Evolutionary conservation across 805 yeast genomes (phyloP).

Genomic region (Ogataea thermomethanolica): DNA sequence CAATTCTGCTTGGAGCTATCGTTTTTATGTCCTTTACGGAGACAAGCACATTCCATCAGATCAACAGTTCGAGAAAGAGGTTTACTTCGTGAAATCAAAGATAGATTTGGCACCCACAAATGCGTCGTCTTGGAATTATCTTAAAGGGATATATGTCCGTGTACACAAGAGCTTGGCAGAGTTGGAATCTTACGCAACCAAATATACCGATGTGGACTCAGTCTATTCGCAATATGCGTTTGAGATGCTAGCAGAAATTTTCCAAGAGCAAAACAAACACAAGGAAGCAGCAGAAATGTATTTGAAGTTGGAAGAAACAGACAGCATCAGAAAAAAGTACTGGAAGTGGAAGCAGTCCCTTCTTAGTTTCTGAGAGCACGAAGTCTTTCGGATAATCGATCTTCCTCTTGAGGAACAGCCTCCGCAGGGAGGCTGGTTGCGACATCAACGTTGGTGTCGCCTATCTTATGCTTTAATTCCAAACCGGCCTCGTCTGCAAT

Average conservation of each 20-base stretch:
- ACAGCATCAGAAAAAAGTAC: constrained; percentile 31
- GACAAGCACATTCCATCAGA: constrained; percentile 10
- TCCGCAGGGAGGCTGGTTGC: constrained; percentile 36
- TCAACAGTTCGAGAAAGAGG: constrained; percentile 40
- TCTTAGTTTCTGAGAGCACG: constrained; percentile 66
- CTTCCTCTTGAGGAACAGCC: constrained; percentile 61
- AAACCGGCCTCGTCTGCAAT: constrained; percentile 98
- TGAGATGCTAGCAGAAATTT: constrained; percentile 57
- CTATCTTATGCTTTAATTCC: constrained; percentile 80
- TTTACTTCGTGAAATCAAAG: constrained; percentile 45
- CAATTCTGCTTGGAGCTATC: constrained; percentile 91
- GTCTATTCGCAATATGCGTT: constrained; percentile 56
- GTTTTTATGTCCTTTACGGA: constrained; percentile 55
- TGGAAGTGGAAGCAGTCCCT: constrained; percentile 25
- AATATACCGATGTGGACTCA: constrained; percentile 35
- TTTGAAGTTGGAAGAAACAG: constrained; percentile 42
- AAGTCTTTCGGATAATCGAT: constrained; percentile 78
- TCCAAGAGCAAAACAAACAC: constrained; percentile 29
- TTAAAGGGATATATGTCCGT: constrained; percentile 51
- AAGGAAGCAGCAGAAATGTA: constrained; percentile 44
- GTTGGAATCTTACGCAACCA: constrained; percentile 43
- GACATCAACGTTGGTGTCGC: constrained; percentile 53
- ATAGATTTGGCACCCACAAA: constrained; percentile 73
- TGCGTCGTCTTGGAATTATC: constrained; percentile 82
- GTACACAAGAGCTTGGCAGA: constrained; percentile 30